Conservation (phyloP, 805 yeast species). For the Gaillardinia entomophila region DNA sequence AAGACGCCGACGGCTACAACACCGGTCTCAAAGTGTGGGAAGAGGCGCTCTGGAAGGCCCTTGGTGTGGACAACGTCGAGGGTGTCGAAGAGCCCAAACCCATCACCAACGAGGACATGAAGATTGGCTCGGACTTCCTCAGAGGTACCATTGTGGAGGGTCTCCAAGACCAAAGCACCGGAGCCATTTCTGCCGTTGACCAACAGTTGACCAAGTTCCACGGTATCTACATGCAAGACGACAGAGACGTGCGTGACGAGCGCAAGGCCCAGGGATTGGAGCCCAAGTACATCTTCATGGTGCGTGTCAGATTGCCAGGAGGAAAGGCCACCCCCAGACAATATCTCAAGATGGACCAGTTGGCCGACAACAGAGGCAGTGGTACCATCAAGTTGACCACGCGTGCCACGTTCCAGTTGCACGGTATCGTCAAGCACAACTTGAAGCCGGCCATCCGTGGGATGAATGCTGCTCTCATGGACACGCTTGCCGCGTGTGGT, state of each 20-base stretch:
- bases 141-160: slow-evolving; percentile 94
- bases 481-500: slow-evolving; percentile 97
- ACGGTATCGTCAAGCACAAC: slow-evolving; percentile 87
- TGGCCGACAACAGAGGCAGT: slow-evolving; percentile 80
- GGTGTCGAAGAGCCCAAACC: slow-evolving; percentile 88
- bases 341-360: slow-evolving; percentile 80
- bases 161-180: slow-evolving; percentile 73
- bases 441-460: slow-evolving; percentile 89
- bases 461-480: slow-evolving; percentile 85
- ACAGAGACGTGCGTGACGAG: slow-evolving; percentile 90
- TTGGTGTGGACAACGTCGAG: slow-evolving; percentile 77
- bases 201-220: slow-evolving; percentile 96
- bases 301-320: slow-evolving; percentile 91
- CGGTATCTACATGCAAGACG: slow-evolving; percentile 98
- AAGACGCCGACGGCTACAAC: slow-evolving; percentile 91
- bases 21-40: slow-evolving; percentile 93
- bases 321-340: slow-evolving; percentile 84
- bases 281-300: slow-evolving; percentile 97
- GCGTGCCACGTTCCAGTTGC: slow-evolving; percentile 94
- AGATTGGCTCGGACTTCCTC: slow-evolving; percentile 75
- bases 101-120: slow-evolving; percentile 93
- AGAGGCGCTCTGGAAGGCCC: slow-evolving; percentile 74
- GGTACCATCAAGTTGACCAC: slow-evolving; percentile 93
- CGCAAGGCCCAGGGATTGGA: slow-evolving; percentile 89
- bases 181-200: slow-evolving; percentile 85